phyloP scores from a whole-genome alignment of 1,284 basidiomycete species.

The Ceratobasidium sp. region DNA sequence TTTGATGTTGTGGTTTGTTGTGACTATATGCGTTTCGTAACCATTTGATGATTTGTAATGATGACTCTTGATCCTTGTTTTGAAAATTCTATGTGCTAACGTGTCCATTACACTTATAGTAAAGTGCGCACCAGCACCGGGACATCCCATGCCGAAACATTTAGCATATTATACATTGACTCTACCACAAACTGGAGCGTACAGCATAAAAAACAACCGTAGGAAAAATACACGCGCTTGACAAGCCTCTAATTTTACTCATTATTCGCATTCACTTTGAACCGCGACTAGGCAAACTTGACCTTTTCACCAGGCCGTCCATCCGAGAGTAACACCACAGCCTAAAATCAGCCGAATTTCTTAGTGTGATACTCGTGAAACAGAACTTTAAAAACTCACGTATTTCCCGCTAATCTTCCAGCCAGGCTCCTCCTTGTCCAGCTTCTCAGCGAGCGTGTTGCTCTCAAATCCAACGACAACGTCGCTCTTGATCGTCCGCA shows the following conservation, averaged over 20 bases:
- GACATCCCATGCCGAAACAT: too few relatives aligned
- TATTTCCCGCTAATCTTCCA: constrained; percentile 99
- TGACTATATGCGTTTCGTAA: too few relatives aligned
- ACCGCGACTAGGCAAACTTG: constrained; percentile 65
- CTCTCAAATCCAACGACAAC: constrained; percentile 71
- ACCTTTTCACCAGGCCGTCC: constrained; percentile 87
- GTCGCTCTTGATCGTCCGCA: constrained; percentile 80
- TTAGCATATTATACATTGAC: constrained; percentile 29
- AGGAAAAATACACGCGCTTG: not conserved
- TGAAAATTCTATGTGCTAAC: too few relatives aligned
- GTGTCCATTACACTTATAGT: not conserved
- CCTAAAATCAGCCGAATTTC: constrained; percentile 58
- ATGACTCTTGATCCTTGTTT: too few relatives aligned
- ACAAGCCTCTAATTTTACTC: too few relatives aligned
- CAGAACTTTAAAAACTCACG: constrained; percentile 60
- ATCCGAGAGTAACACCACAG: constrained; percentile 85
- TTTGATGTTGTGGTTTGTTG: too few relatives aligned
- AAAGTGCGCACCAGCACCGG: not conserved
- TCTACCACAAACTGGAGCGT: constrained; percentile 1
- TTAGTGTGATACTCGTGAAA: constrained; percentile 38
- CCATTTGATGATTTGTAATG: too few relatives aligned
- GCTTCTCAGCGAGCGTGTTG: constrained; percentile 72
- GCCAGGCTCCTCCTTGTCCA: constrained; percentile 89
- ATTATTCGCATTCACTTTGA: not conserved
- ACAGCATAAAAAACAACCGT: not conserved